phyloP scores from a whole-genome alignment of 1,284 basidiomycete genomes.

The Golubevia sp. region DNA sequence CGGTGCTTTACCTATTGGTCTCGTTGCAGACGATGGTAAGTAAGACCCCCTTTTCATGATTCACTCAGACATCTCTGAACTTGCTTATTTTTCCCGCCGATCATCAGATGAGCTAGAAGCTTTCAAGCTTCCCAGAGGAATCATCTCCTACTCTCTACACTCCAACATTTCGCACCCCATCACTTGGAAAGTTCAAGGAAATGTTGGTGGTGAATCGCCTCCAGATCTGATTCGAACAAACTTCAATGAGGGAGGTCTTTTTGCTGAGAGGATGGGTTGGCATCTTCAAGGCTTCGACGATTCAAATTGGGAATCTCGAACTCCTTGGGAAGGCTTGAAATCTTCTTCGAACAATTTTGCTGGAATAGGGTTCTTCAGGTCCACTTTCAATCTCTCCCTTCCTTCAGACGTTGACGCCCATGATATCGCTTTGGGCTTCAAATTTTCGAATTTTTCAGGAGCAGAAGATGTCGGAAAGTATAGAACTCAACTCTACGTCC shows the following conservation, averaged over 20 bases:
- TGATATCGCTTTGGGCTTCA: slow-evolving; percentile 21
- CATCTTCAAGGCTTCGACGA: slow-evolving; percentile 76
- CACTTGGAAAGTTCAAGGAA: slow-evolving; percentile 80
- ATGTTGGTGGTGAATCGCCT: slow-evolving; percentile 76
- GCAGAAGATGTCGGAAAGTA: slow-evolving; percentile 15
- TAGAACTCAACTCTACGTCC: slow-evolving; percentile 35
- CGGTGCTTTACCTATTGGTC: slow-evolving; percentile 23
- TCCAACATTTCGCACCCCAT: slow-evolving; percentile 63
- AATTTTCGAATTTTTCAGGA: slow-evolving; percentile 12
- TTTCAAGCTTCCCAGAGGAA: slow-evolving; percentile 75
- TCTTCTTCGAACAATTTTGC: slow-evolving; percentile 54
- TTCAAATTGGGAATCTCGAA: slow-evolving; percentile 68
- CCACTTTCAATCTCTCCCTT: slow-evolving; percentile 69
- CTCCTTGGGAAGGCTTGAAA: slow-evolving; percentile 65
- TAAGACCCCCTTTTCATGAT: slow-evolving; percentile 38
- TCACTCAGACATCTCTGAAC: slow-evolving; percentile 19
- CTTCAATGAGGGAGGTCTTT: slow-evolving; percentile 79
- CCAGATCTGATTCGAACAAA: slow-evolving; percentile 73
- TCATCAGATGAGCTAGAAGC: slow-evolving; percentile 59
- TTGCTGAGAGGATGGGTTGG: slow-evolving; percentile 78
- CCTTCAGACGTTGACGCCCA: slow-evolving; percentile 3
- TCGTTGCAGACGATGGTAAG: slow-evolving; percentile 8
- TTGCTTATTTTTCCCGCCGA: not conserved
- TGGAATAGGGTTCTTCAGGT: slow-evolving; percentile 78
- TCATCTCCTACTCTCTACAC: slow-evolving; percentile 70